Base-by-base conservation (phyloP, 1,139 yeast genomes). In the Geotrichum carabidarum region DNA sequence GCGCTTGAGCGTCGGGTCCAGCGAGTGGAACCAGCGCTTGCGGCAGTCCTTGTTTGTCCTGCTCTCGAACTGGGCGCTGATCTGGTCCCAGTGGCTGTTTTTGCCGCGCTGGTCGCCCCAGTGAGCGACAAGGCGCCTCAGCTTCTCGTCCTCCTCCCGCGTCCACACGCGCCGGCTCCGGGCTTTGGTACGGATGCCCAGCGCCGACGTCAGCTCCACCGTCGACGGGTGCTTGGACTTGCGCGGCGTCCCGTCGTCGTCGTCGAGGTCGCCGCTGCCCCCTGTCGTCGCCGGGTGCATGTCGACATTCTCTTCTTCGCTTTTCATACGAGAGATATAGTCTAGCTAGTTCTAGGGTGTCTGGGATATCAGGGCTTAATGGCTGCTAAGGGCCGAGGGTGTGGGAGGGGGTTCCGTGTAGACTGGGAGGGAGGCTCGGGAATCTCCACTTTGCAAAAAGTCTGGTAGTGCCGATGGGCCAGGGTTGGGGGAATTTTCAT, bases 71-170 rank as follows among this genome's bases (percentile, higher is more conserved):
- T 85, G 30, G 82, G 74, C 71, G 1, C 90, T 78, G 30, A 90
- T 77, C 31, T 70, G 66, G 51, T 86, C 94, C 97, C 97, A 90
- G 63, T 84, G 79, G 36, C 77, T 68, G 37, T 72, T 70, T 50
- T 72, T 83, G 61, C 95, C 82, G 89, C 97, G 87, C 70, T 88
- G 89, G 3, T 96, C 93, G 14, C 98, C 98, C 72, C 86, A 84
- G 41, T 72, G 69, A 60, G 85, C 82, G 14, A 91, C 95, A 59
- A 83, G 79, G 51, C 79, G 74, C 35, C 91, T 83, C 59, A 91
- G 72, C 55, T 73, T 71, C 51, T 89, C 75, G 67, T 91, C 97
- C 66, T 91, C 97, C 35, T 84, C 88, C 50, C 79, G 68, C 0
- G 83, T 76, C 98, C 98, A 91, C 8, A 85, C 84, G 63, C 88